Evolutionary conservation across 176 grass and related monocot species (phyloP).

Genomic region (Rhynchospora tenuis): DNA sequence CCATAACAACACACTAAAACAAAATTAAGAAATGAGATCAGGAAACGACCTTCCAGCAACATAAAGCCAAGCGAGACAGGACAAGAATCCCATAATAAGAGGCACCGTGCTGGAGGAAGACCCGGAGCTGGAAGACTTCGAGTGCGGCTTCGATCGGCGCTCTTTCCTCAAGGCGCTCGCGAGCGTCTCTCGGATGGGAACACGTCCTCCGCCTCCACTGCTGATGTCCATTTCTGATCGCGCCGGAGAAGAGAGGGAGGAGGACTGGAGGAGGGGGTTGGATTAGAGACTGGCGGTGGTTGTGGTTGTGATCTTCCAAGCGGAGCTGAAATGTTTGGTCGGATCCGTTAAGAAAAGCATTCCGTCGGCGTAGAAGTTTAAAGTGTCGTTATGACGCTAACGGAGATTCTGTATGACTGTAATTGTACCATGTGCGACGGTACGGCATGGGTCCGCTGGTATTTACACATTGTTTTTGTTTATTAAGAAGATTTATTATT

Average conservation of each 20-base stretch:
- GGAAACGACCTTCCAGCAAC: slow-evolving; percentile 62
- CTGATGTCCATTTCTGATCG: background rate
- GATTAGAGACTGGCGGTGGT: background rate
- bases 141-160: slow-evolving; percentile 43
- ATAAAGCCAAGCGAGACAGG: slow-evolving; percentile 97
- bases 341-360: background rate
- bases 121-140: background rate
- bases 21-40: background rate
- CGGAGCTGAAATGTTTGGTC: background rate
- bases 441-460: no score
- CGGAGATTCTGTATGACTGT: no score
- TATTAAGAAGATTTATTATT: no score
- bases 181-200: slow-evolving; percentile 66
- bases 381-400: no score
- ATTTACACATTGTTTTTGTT: no score
- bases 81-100: slow-evolving; percentile 87
- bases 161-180: slow-evolving; percentile 65
- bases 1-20: background rate
- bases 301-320: background rate
- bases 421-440: no score
- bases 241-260: background rate
- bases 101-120: slow-evolving; percentile 39
- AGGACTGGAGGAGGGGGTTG: background rate
- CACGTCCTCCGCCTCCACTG: slow-evolving; percentile 1
- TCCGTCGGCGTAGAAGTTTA: no score